These are phyloP conservation scores for Acanthamoeba comandoni DNA, from an alignment of 208 protist genomes.

Conservation along the genomic window DNA sequence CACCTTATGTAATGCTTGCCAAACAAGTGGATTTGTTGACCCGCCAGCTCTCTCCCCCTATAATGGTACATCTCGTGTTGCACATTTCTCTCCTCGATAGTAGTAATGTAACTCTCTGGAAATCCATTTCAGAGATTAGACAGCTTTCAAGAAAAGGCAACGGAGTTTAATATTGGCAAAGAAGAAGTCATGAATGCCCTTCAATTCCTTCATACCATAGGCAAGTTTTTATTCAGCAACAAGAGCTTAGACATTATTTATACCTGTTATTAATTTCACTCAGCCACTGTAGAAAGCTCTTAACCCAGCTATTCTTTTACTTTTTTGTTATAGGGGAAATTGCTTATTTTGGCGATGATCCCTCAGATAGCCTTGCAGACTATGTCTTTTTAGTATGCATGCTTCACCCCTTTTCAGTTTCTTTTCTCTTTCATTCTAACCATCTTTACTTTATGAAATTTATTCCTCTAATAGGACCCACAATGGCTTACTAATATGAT, in stretches of 20 bases:
- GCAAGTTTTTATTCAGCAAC: too few species aligned
- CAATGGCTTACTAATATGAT: constrained; percentile 73
- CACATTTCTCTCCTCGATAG: not conserved
- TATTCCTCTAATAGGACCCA: constrained; percentile 7
- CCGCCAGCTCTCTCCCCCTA: constrained; percentile 28
- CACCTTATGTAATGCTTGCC: constrained; percentile 60
- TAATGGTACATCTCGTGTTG: constrained; percentile 16
- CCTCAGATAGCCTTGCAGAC: constrained; percentile 59
- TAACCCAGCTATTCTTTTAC: not conserved
- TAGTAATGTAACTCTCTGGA: not conserved
- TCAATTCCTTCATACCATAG: constrained; percentile 73
- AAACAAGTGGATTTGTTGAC: constrained; percentile 55
- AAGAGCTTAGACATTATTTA: too few species aligned
- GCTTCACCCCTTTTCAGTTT: not conserved
- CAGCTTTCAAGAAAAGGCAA: constrained; percentile 25
- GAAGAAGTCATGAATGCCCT: constrained; percentile 54
- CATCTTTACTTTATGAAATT: not conserved
- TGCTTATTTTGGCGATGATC: constrained; percentile 70
- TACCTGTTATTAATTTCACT: too few species aligned
- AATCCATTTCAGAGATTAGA: constrained; percentile 19
- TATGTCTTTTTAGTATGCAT: constrained; percentile 34
- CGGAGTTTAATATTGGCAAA: constrained; percentile 36
- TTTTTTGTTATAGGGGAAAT: constrained; percentile 19
- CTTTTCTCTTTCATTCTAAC: not conserved
- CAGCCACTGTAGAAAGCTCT: too few species aligned